These are phyloP conservation scores for Amoebophrya sp. DNA, from an alignment of 169 alveolate genomes.

Conservation along the genomic window DNA sequence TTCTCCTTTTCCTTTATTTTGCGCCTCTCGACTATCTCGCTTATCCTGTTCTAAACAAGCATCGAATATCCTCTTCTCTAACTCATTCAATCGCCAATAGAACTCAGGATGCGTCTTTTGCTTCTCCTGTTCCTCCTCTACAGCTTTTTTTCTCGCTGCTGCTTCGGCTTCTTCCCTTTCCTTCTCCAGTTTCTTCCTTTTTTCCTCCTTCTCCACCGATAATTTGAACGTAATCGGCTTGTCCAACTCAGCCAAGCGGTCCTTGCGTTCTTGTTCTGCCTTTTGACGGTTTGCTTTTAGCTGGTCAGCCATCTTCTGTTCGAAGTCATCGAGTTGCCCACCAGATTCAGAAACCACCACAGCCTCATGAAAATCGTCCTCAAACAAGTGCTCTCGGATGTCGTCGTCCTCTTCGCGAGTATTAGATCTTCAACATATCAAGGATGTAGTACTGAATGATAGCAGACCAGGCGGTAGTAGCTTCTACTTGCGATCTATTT, in stretches of 20 bases:
- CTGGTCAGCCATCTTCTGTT: background rate
- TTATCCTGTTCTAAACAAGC: too few relatives aligned
- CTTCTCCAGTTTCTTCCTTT: background rate
- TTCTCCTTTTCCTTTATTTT: too few relatives aligned
- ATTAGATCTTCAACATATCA: too few relatives aligned
- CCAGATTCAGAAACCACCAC: too few relatives aligned
- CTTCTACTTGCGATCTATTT: too few relatives aligned
- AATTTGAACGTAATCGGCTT: background rate
- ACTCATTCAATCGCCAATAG: background rate
- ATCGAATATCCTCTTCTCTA: background rate
- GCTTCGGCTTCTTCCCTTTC: background rate
- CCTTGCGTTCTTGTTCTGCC: background rate
- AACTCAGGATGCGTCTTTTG: background rate
- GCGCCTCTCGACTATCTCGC: too few relatives aligned
- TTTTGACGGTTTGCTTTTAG: background rate
- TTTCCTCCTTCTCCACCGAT: background rate
- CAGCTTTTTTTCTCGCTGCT: background rate
- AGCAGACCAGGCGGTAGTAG: too few relatives aligned
- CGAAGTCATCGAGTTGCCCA: background rate
- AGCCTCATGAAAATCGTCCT: too few relatives aligned
- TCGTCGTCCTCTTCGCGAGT: too few relatives aligned
- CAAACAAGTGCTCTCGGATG: background rate
- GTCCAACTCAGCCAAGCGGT: background rate
- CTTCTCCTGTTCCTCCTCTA: background rate
- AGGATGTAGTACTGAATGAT: too few relatives aligned